These are phyloP conservation scores for Pseudomonodictys pantanalensis DNA, from an alignment of 495 filamentous ascomycete genomes.

Conservation along the genomic window DNA sequence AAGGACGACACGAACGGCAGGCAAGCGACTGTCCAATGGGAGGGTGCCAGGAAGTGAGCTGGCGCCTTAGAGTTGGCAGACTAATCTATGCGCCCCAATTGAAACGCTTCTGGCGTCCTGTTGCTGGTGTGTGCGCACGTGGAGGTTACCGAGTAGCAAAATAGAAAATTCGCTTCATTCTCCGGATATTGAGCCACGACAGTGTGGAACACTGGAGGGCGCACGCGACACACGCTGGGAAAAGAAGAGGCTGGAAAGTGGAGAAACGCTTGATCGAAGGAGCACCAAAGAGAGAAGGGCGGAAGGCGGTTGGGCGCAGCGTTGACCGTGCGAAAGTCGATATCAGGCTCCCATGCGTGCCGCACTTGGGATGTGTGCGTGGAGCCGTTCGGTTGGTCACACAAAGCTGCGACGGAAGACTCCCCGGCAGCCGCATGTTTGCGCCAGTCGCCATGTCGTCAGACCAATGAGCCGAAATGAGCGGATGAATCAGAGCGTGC, in stretches of 20 bases:
- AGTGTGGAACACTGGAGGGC: slow-evolving; percentile 3
- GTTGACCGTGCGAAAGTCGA: slow-evolving; percentile 8
- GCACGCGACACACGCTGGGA: neutral
- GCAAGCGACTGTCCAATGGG: slow-evolving; percentile 15
- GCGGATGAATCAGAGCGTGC: neutral
- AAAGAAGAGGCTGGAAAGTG: slow-evolving; percentile 1
- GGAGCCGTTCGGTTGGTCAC: slow-evolving; percentile 31
- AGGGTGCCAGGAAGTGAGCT: slow-evolving; percentile 21
- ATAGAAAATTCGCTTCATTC: slow-evolving; percentile 14
- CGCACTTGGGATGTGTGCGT: slow-evolving; percentile 26
- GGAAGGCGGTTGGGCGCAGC: slow-evolving; percentile 20
- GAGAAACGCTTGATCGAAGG: slow-evolving; percentile 1
- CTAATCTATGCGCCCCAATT: slow-evolving; percentile 33
- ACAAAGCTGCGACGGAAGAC: slow-evolving; percentile 16
- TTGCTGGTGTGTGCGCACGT: slow-evolving; percentile 22
- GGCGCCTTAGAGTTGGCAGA: slow-evolving; percentile 21
- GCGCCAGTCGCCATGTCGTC: slow-evolving; percentile 5
- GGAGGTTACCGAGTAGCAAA: neutral
- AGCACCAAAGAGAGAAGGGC: neutral
- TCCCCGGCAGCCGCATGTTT: slow-evolving; percentile 19
- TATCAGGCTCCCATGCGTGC: slow-evolving; percentile 24
- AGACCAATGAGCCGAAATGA: slow-evolving; percentile 10
- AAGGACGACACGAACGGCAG: slow-evolving; percentile 19
- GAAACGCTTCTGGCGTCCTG: slow-evolving; percentile 18
- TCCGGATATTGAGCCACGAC: slow-evolving; percentile 10